Base-by-base conservation (phyloP, 495 filamentous ascomycete species). In the Xylaria telfairii region DNA sequence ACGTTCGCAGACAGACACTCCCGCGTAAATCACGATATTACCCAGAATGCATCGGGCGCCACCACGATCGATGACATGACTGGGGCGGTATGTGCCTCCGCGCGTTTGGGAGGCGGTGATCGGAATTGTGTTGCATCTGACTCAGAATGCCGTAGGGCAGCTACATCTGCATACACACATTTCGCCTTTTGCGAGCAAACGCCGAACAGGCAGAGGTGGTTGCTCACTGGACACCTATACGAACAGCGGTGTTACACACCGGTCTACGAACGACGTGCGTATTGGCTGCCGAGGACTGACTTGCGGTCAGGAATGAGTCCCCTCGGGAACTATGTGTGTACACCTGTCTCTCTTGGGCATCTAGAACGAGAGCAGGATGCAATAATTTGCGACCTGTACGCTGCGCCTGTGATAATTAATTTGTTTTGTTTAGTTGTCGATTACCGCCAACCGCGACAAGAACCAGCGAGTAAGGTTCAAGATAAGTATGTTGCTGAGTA, bases 91-190 rank as follows among this genome's bases (percentile, higher is more conserved):
- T 51, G 59, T 46, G 65, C 17, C 32, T 42, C 65, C 62, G 44
- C 30, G 47, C 46, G 70, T 74, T 68, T 37, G 53, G 21, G 67
- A 51, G 76, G 67, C 72, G 61, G 67, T 65, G 71, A 74, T 69
- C 68, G 70, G 56, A 21, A 69, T 75, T 68, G 74, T 71, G 76
- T 75, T 69, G 67, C 73, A 73, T 78, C 76, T 78, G 75, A 78
- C 69, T 78, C 76, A 75, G 71, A 69, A 74, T 71, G 63, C 60
- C 49, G 69, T 74, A 73, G 57, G 70, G 69, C 49, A 67, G 49
- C 39, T 46, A 71, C 54, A 62, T 21, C 19, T 17, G 34, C 65
- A 47, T 37, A 65, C 57, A 61, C 46, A 21, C 62, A 51, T 21
- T 42, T 53, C 44, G 47, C 32, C 32, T 41, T 68, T 10, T 63